Conservation (phyloP, 352 stramenopile genomes). For the Globisporangium camurandrum region DNA sequence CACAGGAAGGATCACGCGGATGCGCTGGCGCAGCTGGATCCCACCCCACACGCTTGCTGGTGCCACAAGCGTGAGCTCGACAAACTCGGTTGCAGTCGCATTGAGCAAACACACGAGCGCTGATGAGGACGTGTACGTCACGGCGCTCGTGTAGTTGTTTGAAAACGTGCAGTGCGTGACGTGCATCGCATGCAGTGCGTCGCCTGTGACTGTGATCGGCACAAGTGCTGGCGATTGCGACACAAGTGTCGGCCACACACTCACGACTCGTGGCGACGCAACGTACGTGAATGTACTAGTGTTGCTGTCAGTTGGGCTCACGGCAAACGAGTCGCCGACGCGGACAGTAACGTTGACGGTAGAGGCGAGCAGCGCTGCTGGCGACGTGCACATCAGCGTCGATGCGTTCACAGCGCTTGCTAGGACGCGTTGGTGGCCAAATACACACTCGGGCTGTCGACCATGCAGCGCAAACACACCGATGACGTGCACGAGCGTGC, state of each 20-base stretch:
- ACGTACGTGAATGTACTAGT: constrained; percentile 21
- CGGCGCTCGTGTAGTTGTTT: background rate
- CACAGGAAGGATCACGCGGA: constrained; percentile 25
- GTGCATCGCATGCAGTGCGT: constrained; percentile 16
- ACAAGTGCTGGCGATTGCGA: constrained; percentile 16
- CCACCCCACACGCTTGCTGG: constrained; percentile 1
- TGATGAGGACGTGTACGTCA: background rate
- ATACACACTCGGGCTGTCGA: constrained; percentile 33
- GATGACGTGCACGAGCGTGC: constrained; percentile 25
- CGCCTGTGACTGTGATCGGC: constrained; percentile 21
- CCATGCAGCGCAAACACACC: constrained; percentile 29
- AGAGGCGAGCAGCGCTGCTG: constrained; percentile 8
- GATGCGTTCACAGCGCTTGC: constrained; percentile 19
- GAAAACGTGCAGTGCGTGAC: constrained; percentile 25
- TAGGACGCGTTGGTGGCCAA: constrained; percentile 21
- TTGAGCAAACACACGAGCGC: constrained; percentile 24
- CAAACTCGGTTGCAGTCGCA: constrained; percentile 18
- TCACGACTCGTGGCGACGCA: constrained; percentile 15
- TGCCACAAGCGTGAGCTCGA: constrained; percentile 18
- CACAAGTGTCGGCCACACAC: constrained; percentile 22
- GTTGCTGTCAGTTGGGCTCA: constrained; percentile 5
- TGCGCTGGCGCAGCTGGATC: constrained; percentile 16
- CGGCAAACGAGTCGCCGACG: constrained; percentile 22
- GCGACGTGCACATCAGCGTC: constrained; percentile 24
- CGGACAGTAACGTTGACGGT: constrained; percentile 16